phyloP scores from a whole-genome alignment of 1,284 basidiomycete genomes.

The Inonotus obliquus region DNA sequence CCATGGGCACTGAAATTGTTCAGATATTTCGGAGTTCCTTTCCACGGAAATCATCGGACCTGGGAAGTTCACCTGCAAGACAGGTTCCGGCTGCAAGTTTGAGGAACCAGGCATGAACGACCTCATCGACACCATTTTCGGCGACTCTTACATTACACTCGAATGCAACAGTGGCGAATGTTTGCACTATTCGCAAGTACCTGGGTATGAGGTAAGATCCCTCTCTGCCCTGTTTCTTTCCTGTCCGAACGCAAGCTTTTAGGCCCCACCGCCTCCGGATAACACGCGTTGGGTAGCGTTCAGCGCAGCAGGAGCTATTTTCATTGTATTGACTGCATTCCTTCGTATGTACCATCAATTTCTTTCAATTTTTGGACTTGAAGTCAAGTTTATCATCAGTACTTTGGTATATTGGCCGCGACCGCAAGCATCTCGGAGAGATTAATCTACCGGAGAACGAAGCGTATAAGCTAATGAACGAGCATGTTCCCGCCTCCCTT shows the following conservation, averaged over 20 bases:
- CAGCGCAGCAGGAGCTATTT: conserved; percentile 73
- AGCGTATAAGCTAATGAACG: conserved; percentile 81
- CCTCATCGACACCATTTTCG: conserved; percentile 91
- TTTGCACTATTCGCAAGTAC: conserved; percentile 89
- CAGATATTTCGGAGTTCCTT: conserved; percentile 94
- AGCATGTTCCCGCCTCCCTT: conserved; percentile 89
- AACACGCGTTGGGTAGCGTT: conserved; percentile 80
- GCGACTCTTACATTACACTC: conserved; percentile 86
- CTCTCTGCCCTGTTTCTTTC: neutral
- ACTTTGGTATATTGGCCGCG: conserved; percentile 85
- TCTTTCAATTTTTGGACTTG: neutral
- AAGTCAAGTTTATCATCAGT: conserved; percentile 37
- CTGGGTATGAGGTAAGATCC: conserved; percentile 78
- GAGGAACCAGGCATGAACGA: conserved; percentile 96
- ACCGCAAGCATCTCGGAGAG: conserved; percentile 63
- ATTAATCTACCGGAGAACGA: conserved; percentile 81
- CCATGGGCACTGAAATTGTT: neutral
- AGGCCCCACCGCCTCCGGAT: conserved; percentile 76
- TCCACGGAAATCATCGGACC: conserved; percentile 89
- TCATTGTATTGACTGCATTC: conserved; percentile 59
- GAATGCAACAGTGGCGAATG: conserved; percentile 90
- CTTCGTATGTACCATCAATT: conserved; percentile 35
- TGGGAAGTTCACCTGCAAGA: conserved; percentile 80
- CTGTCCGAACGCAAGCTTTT: neutral
- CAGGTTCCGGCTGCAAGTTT: conserved; percentile 76